Base-by-base conservation (phyloP, 2,329 filamentous ascomycete species). In the Cryphonectria parasitica region DNA sequence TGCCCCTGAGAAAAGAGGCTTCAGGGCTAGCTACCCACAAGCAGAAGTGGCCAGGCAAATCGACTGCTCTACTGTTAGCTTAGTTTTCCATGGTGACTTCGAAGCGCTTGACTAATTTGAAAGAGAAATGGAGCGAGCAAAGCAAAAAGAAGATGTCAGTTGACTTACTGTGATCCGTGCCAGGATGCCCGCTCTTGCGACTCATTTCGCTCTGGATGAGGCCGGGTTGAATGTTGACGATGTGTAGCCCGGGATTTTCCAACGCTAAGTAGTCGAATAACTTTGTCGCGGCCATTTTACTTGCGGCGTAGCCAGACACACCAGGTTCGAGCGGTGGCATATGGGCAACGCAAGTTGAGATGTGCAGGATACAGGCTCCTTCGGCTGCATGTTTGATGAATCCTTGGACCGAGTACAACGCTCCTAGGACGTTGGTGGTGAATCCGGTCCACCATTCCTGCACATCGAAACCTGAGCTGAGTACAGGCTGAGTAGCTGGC, bases 171-270 rank as follows among this genome's bases (percentile, higher is more conserved):
- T 62, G 60, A 62, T 62, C 60, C 34, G 60, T 62, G 60, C 60
- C 34, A 41, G 0, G 60, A 62, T 62, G 34, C 19, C 60, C 60
- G 60, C 36, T 63, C 61, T 63, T 63, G 36, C 36, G 61, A 43
- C 74, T 76, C 76, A 82, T 80, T 3, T 79, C 82, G 0, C 80
- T 83, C 5, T 75, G 77, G 4, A 84, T 75, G 1, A 82, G 76
- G 0, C 83, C 83, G 1, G 83, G 83, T 10, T 85, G 83, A 3
- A 83, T 74, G 62, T 76, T 77, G 19, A 80, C 78, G n/a, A 84
- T 75, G 19, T 78, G 75, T 0, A 84, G 43, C 0, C 77, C 73
- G 0, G 81, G 81, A 39, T 84, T 79, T 71, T 81, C 80, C 11
- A 74, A 75, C 1, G 75, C 75, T 1, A 83, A 70, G 41, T 77